Conservation (phyloP, 148 eudicot species). For the Rhododendron simsii region DNA sequence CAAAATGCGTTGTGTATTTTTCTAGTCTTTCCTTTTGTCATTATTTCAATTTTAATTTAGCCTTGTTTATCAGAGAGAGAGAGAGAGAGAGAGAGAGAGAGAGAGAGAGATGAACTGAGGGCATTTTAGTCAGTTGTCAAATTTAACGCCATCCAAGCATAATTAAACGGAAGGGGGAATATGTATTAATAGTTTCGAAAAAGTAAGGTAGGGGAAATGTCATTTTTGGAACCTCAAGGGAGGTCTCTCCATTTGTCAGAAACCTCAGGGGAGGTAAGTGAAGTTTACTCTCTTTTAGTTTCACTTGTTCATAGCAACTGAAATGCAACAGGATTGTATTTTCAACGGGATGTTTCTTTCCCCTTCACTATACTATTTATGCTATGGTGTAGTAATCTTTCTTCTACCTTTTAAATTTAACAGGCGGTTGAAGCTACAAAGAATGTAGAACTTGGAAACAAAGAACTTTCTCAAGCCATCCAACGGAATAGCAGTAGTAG, state of each 20-base stretch:
- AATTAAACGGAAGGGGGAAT: background rate
- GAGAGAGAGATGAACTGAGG: background rate
- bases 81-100: background rate
- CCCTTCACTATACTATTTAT: background rate
- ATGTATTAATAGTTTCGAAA: too few species aligned
- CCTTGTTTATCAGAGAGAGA: too few species aligned
- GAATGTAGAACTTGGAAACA: slow-evolving; percentile 86
- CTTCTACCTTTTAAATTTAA: background rate
- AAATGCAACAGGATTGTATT: background rate
- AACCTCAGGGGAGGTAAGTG: background rate
- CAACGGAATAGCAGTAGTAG: slow-evolving; percentile 89
- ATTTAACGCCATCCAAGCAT: background rate
- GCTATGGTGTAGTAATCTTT: background rate
- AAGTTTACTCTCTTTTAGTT: background rate
- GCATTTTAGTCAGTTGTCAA: background rate
- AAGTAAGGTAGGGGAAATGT: background rate
- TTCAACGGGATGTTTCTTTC: background rate
- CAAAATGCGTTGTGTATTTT: background rate
- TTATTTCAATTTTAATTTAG: too few species aligned
- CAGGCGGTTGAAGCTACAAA: slow-evolving; percentile 93
- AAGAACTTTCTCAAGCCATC: slow-evolving; percentile 82
- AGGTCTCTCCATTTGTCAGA: background rate
- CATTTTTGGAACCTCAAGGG: background rate
- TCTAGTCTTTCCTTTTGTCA: background rate
- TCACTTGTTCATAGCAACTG: background rate